Evolutionary conservation across 768 basidiomycete species (phyloP).

Genomic region (Lactifluus pinguis): DNA sequence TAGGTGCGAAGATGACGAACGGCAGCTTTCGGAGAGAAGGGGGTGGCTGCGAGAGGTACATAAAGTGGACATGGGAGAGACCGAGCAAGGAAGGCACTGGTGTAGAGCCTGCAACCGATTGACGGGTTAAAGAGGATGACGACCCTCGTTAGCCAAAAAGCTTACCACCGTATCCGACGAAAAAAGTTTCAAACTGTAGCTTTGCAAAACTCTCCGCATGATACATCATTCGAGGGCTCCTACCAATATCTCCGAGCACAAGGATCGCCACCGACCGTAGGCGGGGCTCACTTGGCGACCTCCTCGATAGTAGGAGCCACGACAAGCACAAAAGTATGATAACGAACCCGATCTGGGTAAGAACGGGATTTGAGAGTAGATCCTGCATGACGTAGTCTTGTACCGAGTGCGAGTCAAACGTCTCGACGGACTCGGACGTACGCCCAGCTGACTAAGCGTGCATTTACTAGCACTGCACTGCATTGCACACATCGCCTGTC

Average conservation of each 20-base stretch:
- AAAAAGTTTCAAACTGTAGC: slow-evolving; percentile 62
- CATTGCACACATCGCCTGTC: background rate
- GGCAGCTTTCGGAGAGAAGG: slow-evolving; percentile 44
- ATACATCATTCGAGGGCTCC: slow-evolving; percentile 98
- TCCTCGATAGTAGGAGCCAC: slow-evolving; percentile 4
- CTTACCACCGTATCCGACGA: slow-evolving; percentile 84
- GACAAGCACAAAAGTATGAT: background rate
- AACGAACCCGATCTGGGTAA: background rate
- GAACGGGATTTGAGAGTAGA: background rate
- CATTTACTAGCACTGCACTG: background rate
- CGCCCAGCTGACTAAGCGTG: slow-evolving; percentile 5
- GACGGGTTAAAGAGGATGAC: background rate
- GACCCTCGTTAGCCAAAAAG: background rate
- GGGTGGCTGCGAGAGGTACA: slow-evolving; percentile 62
- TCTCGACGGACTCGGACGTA: background rate
- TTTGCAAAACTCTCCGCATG: slow-evolving; percentile 90
- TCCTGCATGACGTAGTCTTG: background rate
- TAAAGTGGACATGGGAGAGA: slow-evolving; percentile 52
- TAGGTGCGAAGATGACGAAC: slow-evolving; percentile 64
- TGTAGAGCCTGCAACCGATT: slow-evolving; percentile 48
- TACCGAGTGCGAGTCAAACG: no score
- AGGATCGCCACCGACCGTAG: slow-evolving; percentile 76
- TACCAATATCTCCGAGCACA: slow-evolving; percentile 91
- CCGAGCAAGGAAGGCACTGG: slow-evolving; percentile 67
- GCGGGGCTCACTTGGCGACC: slow-evolving; percentile 20